Base-by-base conservation (phyloP, 805 yeast species). In the Pichia deserticola region DNA sequence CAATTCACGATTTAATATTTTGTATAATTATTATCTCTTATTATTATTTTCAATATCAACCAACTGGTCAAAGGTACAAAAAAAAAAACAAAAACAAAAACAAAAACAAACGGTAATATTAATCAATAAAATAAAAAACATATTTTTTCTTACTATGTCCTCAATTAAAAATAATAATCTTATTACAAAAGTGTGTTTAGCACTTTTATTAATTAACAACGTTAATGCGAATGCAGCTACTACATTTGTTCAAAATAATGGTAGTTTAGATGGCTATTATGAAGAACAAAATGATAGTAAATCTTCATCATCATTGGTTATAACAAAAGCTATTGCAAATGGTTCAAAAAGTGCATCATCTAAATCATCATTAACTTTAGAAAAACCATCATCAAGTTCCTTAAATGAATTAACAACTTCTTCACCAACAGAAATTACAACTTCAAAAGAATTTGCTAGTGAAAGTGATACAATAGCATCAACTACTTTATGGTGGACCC, bases 241-340 rank as follows among this genome's bases (percentile, higher is more conserved):
- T 3, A 42, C 53, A 2, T 44, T 25, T 36, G 40, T 43, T 4
- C 42, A 50, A 36, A 43, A 46, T 25, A 50, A 50, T 32, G 50
- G 50, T 2, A 47, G 50, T 15, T 20, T 50, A 9, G 50, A 50
- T 27, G 50, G 39, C 6, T 47, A 47, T 32, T 50, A 37, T 25
- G 42, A 39, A 12, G 44, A 33, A 20, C 20, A 20, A n/a, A 35
- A 37, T 34, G 27, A n/a, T 41, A 44, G 47, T n/a, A 30, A n/a
- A 11, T 29, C 48, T 5, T 11, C 25, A n/a, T 5, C 36, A 20
- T 5, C 39, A 28, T 13, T 27, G 8, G 4, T 45, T 8, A 35
- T 30, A 7, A 11, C 45, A 8, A 42, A 33, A 42, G 37, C 28
- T 9, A 7, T 7, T 10, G 12, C 38, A 6, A 10, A 34, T 34